Percentiles rank a stretch among this genome's conserved stretches.
phyloP scores from a whole-genome alignment of 129 eudicot genomes.

The Pulicaria dysenterica region DNA sequence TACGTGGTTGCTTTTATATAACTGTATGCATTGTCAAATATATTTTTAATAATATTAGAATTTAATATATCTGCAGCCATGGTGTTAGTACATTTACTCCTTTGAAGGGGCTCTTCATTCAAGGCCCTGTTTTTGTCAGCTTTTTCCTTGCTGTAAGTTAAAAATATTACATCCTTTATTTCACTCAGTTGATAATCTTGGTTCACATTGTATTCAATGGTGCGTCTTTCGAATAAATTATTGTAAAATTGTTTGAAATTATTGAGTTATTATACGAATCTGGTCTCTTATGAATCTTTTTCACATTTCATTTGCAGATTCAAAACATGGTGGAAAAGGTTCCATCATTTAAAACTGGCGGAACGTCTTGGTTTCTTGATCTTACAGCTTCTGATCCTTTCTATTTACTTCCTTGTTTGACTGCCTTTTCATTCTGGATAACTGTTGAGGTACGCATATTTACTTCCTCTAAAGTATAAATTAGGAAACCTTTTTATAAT shows the following conservation, averaged over 20 bases:
- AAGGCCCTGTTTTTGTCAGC: conserved; percentile 78
- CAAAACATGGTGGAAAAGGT: conserved; percentile 93
- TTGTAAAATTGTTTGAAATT: conserved; percentile 15
- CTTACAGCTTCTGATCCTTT: conserved; percentile 80
- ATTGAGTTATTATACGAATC: background rate
- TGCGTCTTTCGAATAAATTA: background rate
- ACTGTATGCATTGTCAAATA: background rate
- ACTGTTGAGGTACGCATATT: conserved; percentile 66
- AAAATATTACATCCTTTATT: background rate
- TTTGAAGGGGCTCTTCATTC: conserved; percentile 72
- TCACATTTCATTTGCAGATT: conserved; percentile 46
- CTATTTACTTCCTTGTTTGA: conserved; percentile 71
- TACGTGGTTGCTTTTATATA: conserved; percentile 3
- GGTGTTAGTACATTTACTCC: conserved; percentile 91
- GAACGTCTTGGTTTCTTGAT: conserved; percentile 84
- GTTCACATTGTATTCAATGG: background rate
- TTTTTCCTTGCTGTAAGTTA: conserved; percentile 89
- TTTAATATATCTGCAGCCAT: conserved; percentile 49
- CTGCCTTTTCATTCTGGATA: conserved; percentile 77
- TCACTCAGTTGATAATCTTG: background rate
- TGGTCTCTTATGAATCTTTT: background rate
- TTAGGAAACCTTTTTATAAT: too few relatives aligned
- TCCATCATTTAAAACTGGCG: conserved; percentile 81
- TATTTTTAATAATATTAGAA: background rate
- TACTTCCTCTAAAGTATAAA: background rate